Evolutionary conservation across 1,284 basidiomycete species (phyloP).

Genomic region (Taiwanofungus camphoratus): DNA sequence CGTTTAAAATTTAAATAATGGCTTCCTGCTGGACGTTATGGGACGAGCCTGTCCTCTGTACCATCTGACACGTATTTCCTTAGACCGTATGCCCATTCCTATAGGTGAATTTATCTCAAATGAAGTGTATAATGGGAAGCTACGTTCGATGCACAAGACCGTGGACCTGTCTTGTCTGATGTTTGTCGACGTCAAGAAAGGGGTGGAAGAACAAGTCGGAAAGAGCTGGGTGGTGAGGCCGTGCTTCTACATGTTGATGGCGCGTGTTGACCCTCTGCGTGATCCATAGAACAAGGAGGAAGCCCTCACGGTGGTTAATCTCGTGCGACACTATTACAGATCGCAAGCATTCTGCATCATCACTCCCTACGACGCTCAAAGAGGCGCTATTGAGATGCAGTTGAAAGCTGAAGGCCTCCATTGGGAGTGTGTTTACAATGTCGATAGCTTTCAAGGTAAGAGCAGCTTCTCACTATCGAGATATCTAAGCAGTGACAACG

Average conservation of each 20-base stretch:
- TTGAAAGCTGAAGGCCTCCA: slow-evolving; percentile 40
- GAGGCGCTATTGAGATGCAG: slow-evolving; percentile 40
- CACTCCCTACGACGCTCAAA: slow-evolving; percentile 67
- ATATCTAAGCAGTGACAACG: too few species aligned
- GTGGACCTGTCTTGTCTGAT: slow-evolving; percentile 18
- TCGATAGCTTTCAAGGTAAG: slow-evolving; percentile 61
- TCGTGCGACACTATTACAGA: slow-evolving; percentile 33
- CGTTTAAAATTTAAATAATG: neutral
- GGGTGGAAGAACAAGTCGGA: slow-evolving; percentile 31
- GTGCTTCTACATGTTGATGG: too few species aligned
- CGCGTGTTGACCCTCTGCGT: too few species aligned
- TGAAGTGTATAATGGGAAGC: slow-evolving; percentile 33
- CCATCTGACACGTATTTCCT: too few species aligned
- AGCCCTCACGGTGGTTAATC: slow-evolving; percentile 31
- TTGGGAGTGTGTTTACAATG: slow-evolving; percentile 54
- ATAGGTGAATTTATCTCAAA: slow-evolving; percentile 43
- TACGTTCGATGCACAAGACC: slow-evolving; percentile 33
- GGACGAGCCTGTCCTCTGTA: too few species aligned
- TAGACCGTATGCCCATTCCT: slow-evolving; percentile 45
- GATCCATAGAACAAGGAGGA: slow-evolving; percentile 39
- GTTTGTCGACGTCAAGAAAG: slow-evolving; percentile 39
- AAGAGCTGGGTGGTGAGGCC: slow-evolving; percentile 38
- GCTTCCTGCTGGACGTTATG: neutral
- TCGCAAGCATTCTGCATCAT: slow-evolving; percentile 50
- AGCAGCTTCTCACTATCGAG: neutral